Evolutionary conservation across 1,284 basidiomycete genomes (phyloP).

Genomic region (Tilletiopsis washingtonensis): DNA sequence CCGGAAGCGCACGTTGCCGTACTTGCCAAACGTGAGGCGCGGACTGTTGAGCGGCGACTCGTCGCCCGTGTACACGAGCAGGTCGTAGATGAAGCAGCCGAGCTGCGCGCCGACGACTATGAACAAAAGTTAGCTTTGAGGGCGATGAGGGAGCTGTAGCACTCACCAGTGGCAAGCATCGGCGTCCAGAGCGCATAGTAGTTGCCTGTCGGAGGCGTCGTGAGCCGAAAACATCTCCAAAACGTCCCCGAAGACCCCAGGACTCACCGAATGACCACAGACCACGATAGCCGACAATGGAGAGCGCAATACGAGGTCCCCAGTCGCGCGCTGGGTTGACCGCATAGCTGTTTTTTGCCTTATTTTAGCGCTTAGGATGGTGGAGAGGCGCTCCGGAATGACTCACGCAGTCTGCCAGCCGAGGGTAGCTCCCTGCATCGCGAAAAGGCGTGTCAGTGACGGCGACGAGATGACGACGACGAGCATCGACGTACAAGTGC

Average conservation of each 20-base stretch:
- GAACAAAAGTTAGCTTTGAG: neutral
- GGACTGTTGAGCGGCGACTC: conserved; percentile 13
- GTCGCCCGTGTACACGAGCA: conserved; percentile 11
- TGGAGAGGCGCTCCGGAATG: too few relatives aligned
- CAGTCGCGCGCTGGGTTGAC: conserved; percentile 62
- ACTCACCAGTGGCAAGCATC: conserved; percentile 15
- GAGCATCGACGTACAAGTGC: neutral
- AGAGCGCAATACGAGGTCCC: conserved; percentile 58
- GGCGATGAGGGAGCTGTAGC: neutral
- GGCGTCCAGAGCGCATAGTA: conserved; percentile 74
- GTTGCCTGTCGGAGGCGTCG: too few relatives aligned
- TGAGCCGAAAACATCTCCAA: too few relatives aligned
- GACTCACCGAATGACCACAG: conserved; percentile 49
- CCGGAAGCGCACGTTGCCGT: too few relatives aligned
- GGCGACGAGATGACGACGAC: neutral
- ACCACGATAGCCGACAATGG: conserved; percentile 57
- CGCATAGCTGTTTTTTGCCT: too few relatives aligned
- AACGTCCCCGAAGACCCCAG: too few relatives aligned
- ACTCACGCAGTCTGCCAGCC: conserved; percentile 16
- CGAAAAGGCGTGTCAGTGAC: neutral
- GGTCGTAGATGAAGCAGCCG: conserved; percentile 11
- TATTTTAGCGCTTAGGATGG: too few relatives aligned
- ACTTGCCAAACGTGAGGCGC: too few relatives aligned
- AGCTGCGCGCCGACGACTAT: conserved; percentile 6
- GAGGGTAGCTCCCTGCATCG: conserved; percentile 8